Conservation (phyloP, 78 protist species). For the Dictyostelium discoideum region DNA sequence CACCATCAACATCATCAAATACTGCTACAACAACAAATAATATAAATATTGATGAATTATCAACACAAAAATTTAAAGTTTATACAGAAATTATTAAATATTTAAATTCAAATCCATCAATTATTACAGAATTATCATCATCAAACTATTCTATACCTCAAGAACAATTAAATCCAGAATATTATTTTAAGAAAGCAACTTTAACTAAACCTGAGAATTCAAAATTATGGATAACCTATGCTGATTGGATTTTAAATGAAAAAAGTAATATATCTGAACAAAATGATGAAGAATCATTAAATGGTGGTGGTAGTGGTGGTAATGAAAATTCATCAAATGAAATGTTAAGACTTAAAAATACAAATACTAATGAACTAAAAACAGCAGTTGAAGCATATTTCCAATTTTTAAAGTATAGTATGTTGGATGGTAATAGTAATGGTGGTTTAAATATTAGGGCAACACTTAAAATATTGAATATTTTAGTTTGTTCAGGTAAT, state of each 20-base stretch:
- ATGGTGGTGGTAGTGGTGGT: background rate
- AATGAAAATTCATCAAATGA: background rate
- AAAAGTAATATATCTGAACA: background rate
- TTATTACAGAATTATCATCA: background rate
- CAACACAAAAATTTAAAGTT: constrained; percentile 8
- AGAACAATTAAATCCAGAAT: constrained; percentile 21
- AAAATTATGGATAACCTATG: constrained; percentile 13
- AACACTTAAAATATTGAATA: constrained; percentile 29
- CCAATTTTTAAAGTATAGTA: constrained; percentile 15
- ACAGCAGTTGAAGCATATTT: constrained; percentile 29
- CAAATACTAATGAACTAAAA: background rate
- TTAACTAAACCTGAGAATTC: background rate
- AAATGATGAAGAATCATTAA: background rate
- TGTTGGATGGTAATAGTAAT: constrained; percentile 9
- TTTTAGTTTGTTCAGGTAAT: constrained; percentile 18
- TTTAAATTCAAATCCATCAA: background rate
- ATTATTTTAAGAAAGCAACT: constrained; percentile 23
- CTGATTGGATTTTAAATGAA: constrained; percentile 14
- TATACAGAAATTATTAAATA: constrained; percentile 27
- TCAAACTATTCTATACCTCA: background rate
- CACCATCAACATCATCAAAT: background rate
- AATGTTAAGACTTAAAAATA: background rate
- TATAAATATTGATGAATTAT: background rate
- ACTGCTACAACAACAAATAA: background rate
- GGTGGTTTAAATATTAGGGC: background rate